phyloP scores from a whole-genome alignment of 2,329 filamentous ascomycete species.

The Talaromyces atroroseus region DNA sequence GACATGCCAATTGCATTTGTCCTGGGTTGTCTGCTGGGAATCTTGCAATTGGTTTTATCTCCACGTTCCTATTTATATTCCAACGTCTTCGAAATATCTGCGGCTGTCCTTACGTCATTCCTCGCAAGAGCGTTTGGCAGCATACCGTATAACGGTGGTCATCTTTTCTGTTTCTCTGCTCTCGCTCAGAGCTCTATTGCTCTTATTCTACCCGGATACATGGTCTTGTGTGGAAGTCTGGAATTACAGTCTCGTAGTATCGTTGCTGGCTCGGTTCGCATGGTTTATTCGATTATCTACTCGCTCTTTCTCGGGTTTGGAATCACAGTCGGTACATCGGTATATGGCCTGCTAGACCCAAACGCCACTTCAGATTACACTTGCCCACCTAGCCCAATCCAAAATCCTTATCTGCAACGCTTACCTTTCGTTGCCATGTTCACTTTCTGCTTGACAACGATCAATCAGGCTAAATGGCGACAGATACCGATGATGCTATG shows the following conservation, averaged over 20 bases:
- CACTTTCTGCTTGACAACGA: constrained; percentile 67
- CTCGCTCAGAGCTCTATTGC: constrained; percentile 69
- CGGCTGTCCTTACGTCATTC: constrained; percentile 63
- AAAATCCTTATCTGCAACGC: constrained; percentile 46
- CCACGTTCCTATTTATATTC: constrained; percentile 65
- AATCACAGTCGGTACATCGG: constrained; percentile 61
- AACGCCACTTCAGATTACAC: constrained; percentile 48
- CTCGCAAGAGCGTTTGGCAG: constrained; percentile 64
- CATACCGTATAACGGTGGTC: constrained; percentile 46
- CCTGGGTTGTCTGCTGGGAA: constrained; percentile 68
- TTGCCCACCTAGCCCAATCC: constrained; percentile 47
- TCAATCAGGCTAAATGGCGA: constrained; percentile 78
- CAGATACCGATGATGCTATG: constrained; percentile 72
- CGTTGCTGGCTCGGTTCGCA: constrained; percentile 67
- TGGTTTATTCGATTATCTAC: constrained; percentile 71
- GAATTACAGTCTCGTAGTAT: constrained; percentile 66
- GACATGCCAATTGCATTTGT: constrained; percentile 75
- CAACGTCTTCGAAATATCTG: constrained; percentile 62
- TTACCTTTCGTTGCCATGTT: constrained; percentile 74
- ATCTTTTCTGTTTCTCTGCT: constrained; percentile 66
- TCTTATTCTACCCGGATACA: constrained; percentile 65
- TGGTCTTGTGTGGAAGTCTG: constrained; percentile 57
- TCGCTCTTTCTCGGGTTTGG: constrained; percentile 68
- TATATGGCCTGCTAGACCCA: constrained; percentile 58
- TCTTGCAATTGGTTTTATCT: constrained; percentile 69